Base-by-base conservation (phyloP, 768 basidiomycete genomes). In the Vararia minispora region DNA sequence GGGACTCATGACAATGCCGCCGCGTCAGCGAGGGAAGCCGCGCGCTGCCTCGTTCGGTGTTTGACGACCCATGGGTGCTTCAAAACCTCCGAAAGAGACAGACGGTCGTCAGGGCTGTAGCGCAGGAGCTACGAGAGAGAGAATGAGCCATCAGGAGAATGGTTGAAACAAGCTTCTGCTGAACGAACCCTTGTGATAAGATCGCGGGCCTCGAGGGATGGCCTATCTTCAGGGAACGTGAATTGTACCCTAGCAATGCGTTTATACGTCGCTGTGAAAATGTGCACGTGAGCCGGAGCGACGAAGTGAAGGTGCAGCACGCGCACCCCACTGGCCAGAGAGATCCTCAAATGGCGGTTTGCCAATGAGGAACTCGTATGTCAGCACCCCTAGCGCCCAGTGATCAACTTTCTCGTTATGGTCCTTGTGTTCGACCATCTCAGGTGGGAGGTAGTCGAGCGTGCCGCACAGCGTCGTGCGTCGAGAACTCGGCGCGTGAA, bases 351-450 rank as follows among this genome's bases (percentile, higher is more conserved):
- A 99, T 0, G 79, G 79, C 14, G 79, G 79, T 9, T 70, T 71
- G 5, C 94, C 94, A 37, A 76, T 75, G 43, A 98, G 61, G 57
- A 99, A 97, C 58, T 99, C 94, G 56, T 90, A 99, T 1, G 83
- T 83, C 45, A 99, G 65, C n/a, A 98, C 92, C 31, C 94, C 94
- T 20, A 99, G 64, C 0, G 94, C 94, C 94, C 94, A 99, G 42
- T 89, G 72, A 52, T 98, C 94, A 27, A 98, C 94, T 52, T 74
- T 79, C 52, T 90, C 87, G 38, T 71, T 81, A 55, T 98, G 92
- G 43, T 85, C 86, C 48, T 73, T 79, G 0, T 82, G 79, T 50
- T 95, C 90, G 11, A 99, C 86, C 95, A 98, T 99, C 68, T 98
- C 94, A 10, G 95, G 94, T 0, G 95, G 92, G 9, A 99, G 70